phyloP scores from a whole-genome alignment of 1,284 basidiomycete species.

The Leccinum huronense region DNA sequence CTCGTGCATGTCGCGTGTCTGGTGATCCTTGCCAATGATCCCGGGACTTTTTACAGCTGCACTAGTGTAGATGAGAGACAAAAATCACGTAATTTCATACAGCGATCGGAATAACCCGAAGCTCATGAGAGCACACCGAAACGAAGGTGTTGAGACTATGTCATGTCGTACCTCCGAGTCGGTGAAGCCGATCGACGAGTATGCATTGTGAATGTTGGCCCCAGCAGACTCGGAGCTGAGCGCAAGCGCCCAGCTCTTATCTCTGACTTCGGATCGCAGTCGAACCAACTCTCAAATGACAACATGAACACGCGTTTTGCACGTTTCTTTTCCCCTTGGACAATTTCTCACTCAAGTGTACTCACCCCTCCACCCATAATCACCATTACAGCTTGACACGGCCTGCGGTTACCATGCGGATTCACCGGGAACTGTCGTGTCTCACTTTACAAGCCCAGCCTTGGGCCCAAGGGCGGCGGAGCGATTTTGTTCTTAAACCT shows the following conservation, averaged over 20 bases:
- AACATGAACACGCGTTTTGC: background rate
- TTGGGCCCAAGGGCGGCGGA: slow-evolving; percentile 1
- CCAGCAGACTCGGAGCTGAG: background rate
- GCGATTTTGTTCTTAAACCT: slow-evolving; percentile 5
- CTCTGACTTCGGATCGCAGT: background rate
- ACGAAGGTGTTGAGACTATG: background rate
- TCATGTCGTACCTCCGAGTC: background rate
- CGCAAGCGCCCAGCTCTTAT: background rate
- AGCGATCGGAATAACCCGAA: background rate
- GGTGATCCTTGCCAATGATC: background rate
- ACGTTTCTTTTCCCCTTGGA: background rate
- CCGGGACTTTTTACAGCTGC: too few relatives aligned
- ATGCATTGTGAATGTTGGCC: background rate
- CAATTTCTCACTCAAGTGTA: background rate
- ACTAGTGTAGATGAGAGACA: too few relatives aligned
- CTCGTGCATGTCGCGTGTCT: background rate
- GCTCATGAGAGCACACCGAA: background rate
- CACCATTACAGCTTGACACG: slow-evolving; percentile 3
- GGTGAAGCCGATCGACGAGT: background rate
- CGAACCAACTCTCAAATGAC: background rate
- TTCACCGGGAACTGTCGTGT: background rate
- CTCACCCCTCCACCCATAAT: background rate
- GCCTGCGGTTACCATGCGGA: slow-evolving; percentile 4
- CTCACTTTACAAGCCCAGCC: background rate
- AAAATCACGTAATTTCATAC: too few relatives aligned